A percentile compares a stretch with the other conserved stretches of the same genome.
Conservation (phyloP, 257 asterid genomes). For the Solanum sparsipilum region DNA sequence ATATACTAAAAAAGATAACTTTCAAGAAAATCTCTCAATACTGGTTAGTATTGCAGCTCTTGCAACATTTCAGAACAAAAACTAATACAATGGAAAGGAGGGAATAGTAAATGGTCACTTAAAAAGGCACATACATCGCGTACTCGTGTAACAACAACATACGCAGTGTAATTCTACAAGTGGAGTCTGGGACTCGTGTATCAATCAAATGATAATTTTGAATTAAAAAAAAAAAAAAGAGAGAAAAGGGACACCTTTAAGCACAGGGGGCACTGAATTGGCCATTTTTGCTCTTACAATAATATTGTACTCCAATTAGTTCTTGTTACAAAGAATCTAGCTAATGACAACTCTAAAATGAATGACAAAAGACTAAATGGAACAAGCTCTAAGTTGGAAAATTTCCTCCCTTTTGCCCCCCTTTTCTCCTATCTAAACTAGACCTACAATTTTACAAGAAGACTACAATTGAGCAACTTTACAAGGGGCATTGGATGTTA, state of each 20-base stretch:
- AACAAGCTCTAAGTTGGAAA: background rate
- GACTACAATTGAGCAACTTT: constrained; percentile 18
- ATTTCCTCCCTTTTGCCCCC: constrained; percentile 13
- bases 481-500: constrained; percentile 22
- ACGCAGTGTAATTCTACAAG: background rate
- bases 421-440: constrained; percentile 26
- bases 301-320: background rate
- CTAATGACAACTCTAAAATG: background rate
- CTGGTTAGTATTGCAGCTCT: background rate
- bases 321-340: constrained; percentile 10
- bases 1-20: background rate
- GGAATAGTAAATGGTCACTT: background rate
- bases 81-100: background rate
- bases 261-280: background rate
- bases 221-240: background rate
- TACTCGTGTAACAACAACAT: background rate
- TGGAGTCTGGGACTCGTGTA: background rate
- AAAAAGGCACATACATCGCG: background rate
- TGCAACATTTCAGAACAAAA: background rate
- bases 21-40: background rate
- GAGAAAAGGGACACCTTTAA: background rate
- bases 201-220: background rate
- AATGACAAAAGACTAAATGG: background rate
- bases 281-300: background rate
- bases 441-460: constrained; percentile 33